Evolutionary conservation across 106 monocot genomes (phyloP).

Genomic region (Dioscorea alata): DNA sequence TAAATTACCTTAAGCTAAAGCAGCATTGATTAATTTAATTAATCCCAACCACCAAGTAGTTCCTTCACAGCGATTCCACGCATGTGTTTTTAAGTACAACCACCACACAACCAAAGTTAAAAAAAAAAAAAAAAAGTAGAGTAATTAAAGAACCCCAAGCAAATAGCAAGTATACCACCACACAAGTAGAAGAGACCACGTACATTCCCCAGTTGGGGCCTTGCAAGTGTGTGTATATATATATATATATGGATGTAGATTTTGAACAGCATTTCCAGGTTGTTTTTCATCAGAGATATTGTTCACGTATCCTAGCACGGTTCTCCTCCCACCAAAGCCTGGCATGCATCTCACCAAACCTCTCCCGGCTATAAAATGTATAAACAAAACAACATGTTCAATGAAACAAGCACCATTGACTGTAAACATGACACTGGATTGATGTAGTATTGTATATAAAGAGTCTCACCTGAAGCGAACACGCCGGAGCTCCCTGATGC

Average conservation of each 20-base stretch:
- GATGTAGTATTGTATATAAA: neutral
- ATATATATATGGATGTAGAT: too few species aligned
- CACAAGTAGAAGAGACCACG: too few species aligned
- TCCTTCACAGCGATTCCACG: neutral
- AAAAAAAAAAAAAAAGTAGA: too few species aligned
- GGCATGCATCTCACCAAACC: slow-evolving; percentile 93
- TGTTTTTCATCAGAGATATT: slow-evolving; percentile 51
- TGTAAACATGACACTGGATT: neutral
- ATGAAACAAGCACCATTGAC: neutral
- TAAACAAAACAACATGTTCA: neutral
- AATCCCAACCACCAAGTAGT: neutral
- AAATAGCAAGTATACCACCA: too few species aligned
- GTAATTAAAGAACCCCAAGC: too few species aligned
- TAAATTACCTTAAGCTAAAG: too few species aligned
- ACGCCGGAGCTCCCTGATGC: slow-evolving; percentile 82
- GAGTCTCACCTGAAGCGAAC: slow-evolving; percentile 78
- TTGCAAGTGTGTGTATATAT: too few species aligned
- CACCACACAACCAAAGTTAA: too few species aligned
- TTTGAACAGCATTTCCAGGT: neutral
- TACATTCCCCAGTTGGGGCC: too few species aligned
- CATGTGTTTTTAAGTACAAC: neutral
- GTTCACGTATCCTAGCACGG: slow-evolving; percentile 80
- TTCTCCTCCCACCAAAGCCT: slow-evolving; percentile 98
- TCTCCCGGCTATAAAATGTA: slow-evolving; percentile 88
- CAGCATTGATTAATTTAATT: neutral